phyloP scores from a whole-genome alignment of 1,139 yeast species.

The Sugiyamaella novakii region DNA sequence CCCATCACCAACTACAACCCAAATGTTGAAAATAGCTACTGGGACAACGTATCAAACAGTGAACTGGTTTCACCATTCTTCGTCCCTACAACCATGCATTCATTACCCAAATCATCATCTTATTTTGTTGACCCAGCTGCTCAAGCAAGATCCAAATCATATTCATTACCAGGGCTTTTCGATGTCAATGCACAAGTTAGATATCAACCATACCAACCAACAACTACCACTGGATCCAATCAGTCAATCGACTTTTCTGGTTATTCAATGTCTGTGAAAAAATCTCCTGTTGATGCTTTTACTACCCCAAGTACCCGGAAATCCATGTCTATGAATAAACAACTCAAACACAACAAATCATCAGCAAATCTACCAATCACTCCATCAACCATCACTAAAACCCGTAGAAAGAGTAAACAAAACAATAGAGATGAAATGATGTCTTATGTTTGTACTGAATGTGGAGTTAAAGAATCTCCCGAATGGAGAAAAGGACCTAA shows the following conservation, averaged over 20 bases:
- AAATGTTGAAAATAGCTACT: conserved; percentile 24
- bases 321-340: conserved; percentile 1
- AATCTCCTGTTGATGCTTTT: conserved; percentile 5
- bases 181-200: conserved; percentile 24
- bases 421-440: conserved; percentile 20
- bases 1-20: not conserved
- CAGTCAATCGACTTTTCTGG: conserved; percentile 31
- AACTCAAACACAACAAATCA: conserved; percentile 3
- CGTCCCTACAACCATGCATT: conserved; percentile 15
- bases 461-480: conserved; percentile 68
- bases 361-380: conserved; percentile 3
- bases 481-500: conserved; percentile 71
- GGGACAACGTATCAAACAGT: conserved; percentile 33
- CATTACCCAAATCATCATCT: conserved; percentile 18
- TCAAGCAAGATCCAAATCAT: conserved; percentile 29
- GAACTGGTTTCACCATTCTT: conserved; percentile 32
- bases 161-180: conserved; percentile 32
- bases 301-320: conserved; percentile 4
- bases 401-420: conserved; percentile 21
- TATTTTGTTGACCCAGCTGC: conserved; percentile 25
- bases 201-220: conserved; percentile 19
- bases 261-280: conserved; percentile 26
- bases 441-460: conserved; percentile 40
- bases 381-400: conserved; percentile 11
- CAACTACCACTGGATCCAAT: conserved; percentile 11